Evolutionary conservation across 768 basidiomycete species (phyloP), one percentile per base, ranked within the genome.

Genomic region (Rhizopogon vulgaris): DNA sequence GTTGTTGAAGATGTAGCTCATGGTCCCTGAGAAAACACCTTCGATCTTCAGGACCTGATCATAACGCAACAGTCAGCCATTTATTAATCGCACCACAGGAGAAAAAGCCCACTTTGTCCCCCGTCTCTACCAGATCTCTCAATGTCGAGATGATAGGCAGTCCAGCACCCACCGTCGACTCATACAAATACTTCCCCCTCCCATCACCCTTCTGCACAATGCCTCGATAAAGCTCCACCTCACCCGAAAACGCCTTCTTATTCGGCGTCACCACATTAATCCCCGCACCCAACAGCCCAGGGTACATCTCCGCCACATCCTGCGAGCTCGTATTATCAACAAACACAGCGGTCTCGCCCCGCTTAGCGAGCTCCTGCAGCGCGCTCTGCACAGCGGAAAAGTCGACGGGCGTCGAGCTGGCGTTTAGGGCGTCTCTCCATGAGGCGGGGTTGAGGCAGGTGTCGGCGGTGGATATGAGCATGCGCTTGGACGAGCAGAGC

Each of bases 1-100:
- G 91, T 93, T 84, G 73, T 98, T 98, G 79, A 99, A 99, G 72
- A 99, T 98, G 73, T 98, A 99, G 65, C 88, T 92, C 78, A 99
- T 83, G 3, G 96, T 99, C 8, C 96, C 96, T 4, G 90, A 94
- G 69, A 99, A 91, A 18, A 98, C 96, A 37, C 96, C 96, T 69
- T 99, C 96, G 58, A 98, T 90, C 75, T 91, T 95, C 61, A 77
- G 72, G 56, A 95, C 74, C 86, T 90, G 54, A 24, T 42, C 40
- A 42, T 15, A 34, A 40, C 17, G 43, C 22, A 30, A 47, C 24
- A 17, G 12, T 25, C n/a, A 9, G n/a, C 11, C 10, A 38, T 37
- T 53, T 15, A 55, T 37, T 53, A 15, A 55, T 46, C 40, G 25
- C 27, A 51, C 38, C 17, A 41, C 36, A 47, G 25, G 41, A 14